Evolutionary conservation across 371 early-diverging fungal species (phyloP).

Genomic region (Rhizopus microsporus): DNA sequence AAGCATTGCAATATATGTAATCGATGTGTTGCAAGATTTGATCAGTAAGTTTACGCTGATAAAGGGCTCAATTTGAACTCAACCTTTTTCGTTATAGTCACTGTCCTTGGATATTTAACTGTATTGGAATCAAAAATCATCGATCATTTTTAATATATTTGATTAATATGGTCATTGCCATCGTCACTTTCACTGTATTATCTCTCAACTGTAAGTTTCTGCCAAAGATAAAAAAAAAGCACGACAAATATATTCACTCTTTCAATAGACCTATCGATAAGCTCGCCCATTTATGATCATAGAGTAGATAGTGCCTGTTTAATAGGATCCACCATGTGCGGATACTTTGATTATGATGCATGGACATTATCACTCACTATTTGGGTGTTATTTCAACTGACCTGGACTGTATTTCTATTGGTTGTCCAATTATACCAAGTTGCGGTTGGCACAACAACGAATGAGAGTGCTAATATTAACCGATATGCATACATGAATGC

Average conservation of each 20-base stretch:
- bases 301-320: conserved; percentile 53
- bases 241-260: not conserved
- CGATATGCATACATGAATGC: conserved; percentile 55
- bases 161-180: conserved; percentile 57
- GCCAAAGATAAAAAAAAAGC: not conserved
- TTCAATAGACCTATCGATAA: conserved; percentile 25
- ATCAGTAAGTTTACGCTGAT: conserved; percentile 73
- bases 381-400: conserved; percentile 74
- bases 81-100: conserved; percentile 56
- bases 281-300: conserved; percentile 30
- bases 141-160: conserved; percentile 82
- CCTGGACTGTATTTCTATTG: conserved; percentile 82
- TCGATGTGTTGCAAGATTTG: conserved; percentile 97
- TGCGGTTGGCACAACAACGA: conserved; percentile 80
- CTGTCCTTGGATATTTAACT: conserved; percentile 96
- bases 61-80: not conserved
- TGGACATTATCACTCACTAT: conserved; percentile 68
- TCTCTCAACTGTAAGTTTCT: conserved; percentile 64
- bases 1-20: conserved; percentile 98
- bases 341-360: conserved; percentile 72
- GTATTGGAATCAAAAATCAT: conserved; percentile 88
- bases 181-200: conserved; percentile 62
- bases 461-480: conserved; percentile 81
- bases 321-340: conserved; percentile 65
- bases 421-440: conserved; percentile 81